Percentiles rank a stretch among this genome's conserved stretches.
These are phyloP conservation scores for Globisporangium mamillatum DNA, from an alignment of 352 stramenopile species.

Conservation along the genomic window DNA sequence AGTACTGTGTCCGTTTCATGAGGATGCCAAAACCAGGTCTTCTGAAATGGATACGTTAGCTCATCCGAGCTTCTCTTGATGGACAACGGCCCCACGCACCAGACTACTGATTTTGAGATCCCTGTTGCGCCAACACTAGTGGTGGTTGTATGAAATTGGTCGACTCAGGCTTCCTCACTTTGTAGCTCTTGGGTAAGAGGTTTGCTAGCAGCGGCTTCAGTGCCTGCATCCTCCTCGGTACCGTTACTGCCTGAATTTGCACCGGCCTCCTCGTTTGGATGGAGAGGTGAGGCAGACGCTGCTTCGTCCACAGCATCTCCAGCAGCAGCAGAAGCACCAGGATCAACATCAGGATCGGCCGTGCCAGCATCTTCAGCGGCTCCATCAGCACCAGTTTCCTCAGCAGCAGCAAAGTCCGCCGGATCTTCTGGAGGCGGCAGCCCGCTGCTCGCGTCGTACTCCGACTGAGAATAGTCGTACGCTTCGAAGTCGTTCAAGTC, in stretches of 20 bases:
- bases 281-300: not conserved
- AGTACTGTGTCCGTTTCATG: not conserved
- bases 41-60: not conserved
- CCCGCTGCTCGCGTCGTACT: constrained; percentile 26
- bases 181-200: not conserved
- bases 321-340: not conserved
- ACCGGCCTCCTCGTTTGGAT: not conserved
- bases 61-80: not conserved
- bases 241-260: not conserved
- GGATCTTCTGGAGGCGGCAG: constrained; percentile 22
- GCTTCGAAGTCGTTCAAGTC: constrained; percentile 22
- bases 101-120: not conserved
- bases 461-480: constrained; percentile 21
- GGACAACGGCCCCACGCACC: not conserved
- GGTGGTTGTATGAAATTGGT: too few relatives aligned
- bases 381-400: not conserved
- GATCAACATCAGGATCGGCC: not conserved
- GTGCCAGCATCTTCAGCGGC: not conserved
- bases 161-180: not conserved
- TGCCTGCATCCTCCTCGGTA: not conserved
- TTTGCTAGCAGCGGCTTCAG: not conserved
- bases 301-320: not conserved
- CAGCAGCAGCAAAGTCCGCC: not conserved
- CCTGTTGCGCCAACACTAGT: not conserved
- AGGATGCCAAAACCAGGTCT: not conserved